Percentiles rank a stretch among this genome's conserved stretches.
These are phyloP conservation scores for Biancaea sappan DNA, from an alignment of 306 rosid species.

Conservation along the genomic window DNA sequence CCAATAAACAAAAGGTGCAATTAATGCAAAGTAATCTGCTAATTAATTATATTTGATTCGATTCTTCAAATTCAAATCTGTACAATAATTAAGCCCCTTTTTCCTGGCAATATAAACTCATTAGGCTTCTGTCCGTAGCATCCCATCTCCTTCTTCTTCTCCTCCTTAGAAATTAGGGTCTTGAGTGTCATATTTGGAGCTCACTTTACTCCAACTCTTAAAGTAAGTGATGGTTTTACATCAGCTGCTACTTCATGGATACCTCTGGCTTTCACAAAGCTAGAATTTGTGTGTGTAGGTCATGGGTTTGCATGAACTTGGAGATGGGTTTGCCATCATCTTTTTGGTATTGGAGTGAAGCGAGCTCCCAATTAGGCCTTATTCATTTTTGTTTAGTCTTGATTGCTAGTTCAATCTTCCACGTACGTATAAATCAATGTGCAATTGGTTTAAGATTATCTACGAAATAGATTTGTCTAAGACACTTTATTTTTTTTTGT, in stretches of 20 bases:
- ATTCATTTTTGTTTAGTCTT: not conserved
- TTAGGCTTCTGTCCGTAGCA: too few species aligned
- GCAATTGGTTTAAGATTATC: too few species aligned
- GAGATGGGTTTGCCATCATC: conserved; percentile 58
- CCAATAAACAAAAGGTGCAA: too few species aligned
- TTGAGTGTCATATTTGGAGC: conserved; percentile 30
- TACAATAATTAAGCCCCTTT: too few species aligned
- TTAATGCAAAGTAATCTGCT: too few species aligned
- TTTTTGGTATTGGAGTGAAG: conserved; percentile 79
- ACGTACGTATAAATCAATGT: too few species aligned
- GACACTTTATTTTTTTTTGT: too few species aligned
- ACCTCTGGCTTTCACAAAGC: conserved; percentile 36
- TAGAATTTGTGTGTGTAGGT: not conserved
- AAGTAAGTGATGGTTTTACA: conserved; percentile 41
- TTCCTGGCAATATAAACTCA: too few species aligned
- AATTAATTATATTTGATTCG: too few species aligned
- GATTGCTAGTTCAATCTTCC: too few species aligned
- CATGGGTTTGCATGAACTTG: conserved; percentile 57
- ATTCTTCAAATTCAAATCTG: too few species aligned
- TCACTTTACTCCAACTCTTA: conserved; percentile 46
- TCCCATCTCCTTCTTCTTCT: not conserved
- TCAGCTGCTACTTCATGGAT: conserved; percentile 64
- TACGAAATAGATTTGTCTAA: too few species aligned
- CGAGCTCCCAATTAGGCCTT: conserved; percentile 44
- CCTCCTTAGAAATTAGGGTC: not conserved